phyloP scores from a whole-genome alignment of 108 stramenopile species.

The Seminavis robusta region DNA sequence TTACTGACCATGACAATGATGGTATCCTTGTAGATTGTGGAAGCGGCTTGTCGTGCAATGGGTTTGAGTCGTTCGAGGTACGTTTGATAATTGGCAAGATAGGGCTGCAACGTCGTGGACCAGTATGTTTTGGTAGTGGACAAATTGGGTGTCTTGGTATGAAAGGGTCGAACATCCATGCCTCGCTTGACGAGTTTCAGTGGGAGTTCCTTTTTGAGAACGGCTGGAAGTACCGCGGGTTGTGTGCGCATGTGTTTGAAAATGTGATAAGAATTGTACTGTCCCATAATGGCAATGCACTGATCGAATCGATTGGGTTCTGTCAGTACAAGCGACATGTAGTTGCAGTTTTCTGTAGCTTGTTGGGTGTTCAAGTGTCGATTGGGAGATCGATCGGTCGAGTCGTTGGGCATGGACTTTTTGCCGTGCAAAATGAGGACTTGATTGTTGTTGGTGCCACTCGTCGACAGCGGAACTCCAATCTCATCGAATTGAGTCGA shows the following conservation, averaged over 20 bases:
- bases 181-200: conserved; percentile 43
- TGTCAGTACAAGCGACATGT: conserved; percentile 54
- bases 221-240: conserved; percentile 19
- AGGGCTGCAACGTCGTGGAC: neutral
- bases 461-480: conserved; percentile 50
- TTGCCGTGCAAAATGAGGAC: conserved; percentile 8
- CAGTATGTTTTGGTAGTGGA: neutral
- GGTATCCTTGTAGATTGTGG: too few species aligned
- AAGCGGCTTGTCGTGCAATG: conserved; percentile 1
- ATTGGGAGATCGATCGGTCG: neutral
- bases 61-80: conserved; percentile 2
- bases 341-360: conserved; percentile 65
- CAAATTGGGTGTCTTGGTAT: too few species aligned
- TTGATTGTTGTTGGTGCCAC: conserved; percentile 2
- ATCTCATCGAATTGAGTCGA: conserved; percentile 49
- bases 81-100: neutral
- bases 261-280: conserved; percentile 61
- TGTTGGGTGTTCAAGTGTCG: conserved; percentile 6
- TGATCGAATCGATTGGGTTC: conserved; percentile 40
- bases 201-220: conserved; percentile 18
- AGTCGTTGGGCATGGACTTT: conserved; percentile 2
- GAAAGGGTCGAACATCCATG: too few species aligned
- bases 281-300: conserved; percentile 53
- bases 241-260: conserved; percentile 64
- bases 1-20: conserved; percentile 76